A percentile compares a stretch with the other conserved stretches of the same genome.
Evolutionary conservation across 164 flowering plant genomes (phyloP).

Genomic region (Akebia trifoliata): DNA sequence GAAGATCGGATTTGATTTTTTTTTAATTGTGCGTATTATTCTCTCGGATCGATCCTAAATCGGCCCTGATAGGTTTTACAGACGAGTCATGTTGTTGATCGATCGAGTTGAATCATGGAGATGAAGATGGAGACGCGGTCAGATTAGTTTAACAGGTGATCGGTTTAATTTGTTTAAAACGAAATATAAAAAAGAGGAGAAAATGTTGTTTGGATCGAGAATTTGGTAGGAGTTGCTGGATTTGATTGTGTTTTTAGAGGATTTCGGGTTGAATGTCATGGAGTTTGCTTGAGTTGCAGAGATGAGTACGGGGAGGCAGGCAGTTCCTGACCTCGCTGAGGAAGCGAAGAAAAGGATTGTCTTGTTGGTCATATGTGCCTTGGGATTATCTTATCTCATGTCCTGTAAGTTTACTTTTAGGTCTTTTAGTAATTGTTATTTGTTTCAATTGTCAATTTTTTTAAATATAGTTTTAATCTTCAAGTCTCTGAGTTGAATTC

Average conservation of each 20-base stretch:
- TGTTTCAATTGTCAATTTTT: background rate
- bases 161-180: background rate
- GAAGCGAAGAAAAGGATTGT: slow-evolving; percentile 93
- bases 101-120: slow-evolving; percentile 4
- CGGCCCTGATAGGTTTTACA: background rate
- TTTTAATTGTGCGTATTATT: background rate
- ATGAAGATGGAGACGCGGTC: background rate
- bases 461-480: background rate
- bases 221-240: slow-evolving; percentile 5
- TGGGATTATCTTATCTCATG: slow-evolving; percentile 95
- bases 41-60: background rate
- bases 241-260: slow-evolving; percentile 5
- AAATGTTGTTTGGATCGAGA: background rate
- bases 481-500: too few species aligned
- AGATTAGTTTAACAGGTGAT: background rate
- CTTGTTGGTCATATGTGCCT: slow-evolving; percentile 58
- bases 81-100: background rate
- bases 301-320: slow-evolving; percentile 60
- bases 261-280: background rate
- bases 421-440: background rate
- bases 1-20: slow-evolving; percentile 1
- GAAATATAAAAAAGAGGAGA: background rate
- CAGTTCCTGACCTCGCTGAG: slow-evolving; percentile 72
- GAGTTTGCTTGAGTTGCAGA: slow-evolving; percentile 16
- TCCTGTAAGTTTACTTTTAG: slow-evolving; percentile 55